phyloP scores from a whole-genome alignment of 2,329 filamentous ascomycete species.

The Periconia sp. region DNA sequence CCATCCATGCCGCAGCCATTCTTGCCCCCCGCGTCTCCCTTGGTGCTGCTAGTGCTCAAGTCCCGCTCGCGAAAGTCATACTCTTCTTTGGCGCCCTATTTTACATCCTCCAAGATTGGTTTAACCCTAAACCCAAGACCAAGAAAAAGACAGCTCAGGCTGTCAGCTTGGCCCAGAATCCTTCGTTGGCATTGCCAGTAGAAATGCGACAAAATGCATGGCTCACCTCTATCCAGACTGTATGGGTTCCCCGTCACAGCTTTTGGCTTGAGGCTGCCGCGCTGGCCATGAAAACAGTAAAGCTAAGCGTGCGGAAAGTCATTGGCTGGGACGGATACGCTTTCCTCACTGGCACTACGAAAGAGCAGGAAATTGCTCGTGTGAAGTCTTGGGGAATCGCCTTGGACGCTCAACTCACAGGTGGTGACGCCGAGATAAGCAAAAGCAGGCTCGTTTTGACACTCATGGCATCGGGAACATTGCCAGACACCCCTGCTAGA shows the following conservation, averaged over 20 bases:
- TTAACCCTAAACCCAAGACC: constrained; percentile 59
- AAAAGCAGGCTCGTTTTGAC: constrained; percentile 84
- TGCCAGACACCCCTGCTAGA: constrained; percentile 78
- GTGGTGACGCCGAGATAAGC: constrained; percentile 86
- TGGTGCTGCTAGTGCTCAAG: constrained; percentile 29
- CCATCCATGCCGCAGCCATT: constrained; percentile 35
- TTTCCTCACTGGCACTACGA: constrained; percentile 74
- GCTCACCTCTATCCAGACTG: constrained; percentile 89
- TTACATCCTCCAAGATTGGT: constrained; percentile 59
- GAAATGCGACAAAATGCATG: constrained; percentile 85
- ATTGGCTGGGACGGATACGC: constrained; percentile 79
- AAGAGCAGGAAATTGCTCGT: constrained; percentile 82
- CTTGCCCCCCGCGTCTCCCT: constrained; percentile 37
- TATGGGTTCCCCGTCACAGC: constrained; percentile 86
- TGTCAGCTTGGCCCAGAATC: constrained; percentile 53
- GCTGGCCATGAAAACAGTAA: constrained; percentile 75
- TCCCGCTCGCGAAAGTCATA: constrained; percentile 54
- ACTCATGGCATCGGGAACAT: constrained; percentile 81
- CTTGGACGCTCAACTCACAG: constrained; percentile 87
- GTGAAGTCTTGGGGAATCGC: constrained; percentile 93
- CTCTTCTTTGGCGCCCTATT: constrained; percentile 56
- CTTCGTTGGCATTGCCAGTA: constrained; percentile 78
- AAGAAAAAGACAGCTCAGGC: constrained; percentile 50
- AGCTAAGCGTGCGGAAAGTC: constrained; percentile 76
- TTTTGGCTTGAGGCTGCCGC: constrained; percentile 85